phyloP scores from a whole-genome alignment of 1,284 basidiomycete species.

The Sanghuangporus sanghuang region DNA sequence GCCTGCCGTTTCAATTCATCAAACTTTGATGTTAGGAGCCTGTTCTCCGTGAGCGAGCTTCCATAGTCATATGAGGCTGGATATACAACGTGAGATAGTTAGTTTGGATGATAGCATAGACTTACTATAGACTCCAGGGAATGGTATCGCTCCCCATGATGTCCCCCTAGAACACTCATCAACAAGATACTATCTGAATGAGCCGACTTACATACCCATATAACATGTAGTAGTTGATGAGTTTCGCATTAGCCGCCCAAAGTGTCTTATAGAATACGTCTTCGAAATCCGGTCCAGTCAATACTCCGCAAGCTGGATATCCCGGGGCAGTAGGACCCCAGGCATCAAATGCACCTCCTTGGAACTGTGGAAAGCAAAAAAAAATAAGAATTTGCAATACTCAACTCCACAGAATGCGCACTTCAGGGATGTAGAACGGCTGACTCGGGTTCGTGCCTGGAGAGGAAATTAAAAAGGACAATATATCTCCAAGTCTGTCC shows the following conservation, averaged over 20 bases:
- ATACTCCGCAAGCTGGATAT: slow-evolving; percentile 24
- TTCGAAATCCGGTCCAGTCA: slow-evolving; percentile 28
- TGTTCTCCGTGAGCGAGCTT: slow-evolving; percentile 42
- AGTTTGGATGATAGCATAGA: background rate
- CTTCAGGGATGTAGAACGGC: slow-evolving; percentile 31
- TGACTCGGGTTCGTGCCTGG: slow-evolving; percentile 22
- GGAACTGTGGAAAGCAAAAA: background rate
- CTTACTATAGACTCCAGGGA: slow-evolving; percentile 26
- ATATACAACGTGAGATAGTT: slow-evolving; percentile 29
- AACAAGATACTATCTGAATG: slow-evolving; percentile 4
- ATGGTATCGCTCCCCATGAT: slow-evolving; percentile 29
- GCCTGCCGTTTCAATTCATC: slow-evolving; percentile 72
- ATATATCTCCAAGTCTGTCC: background rate
- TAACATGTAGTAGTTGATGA: slow-evolving; percentile 29
- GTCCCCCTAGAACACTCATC: slow-evolving; percentile 23
- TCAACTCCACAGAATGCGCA: slow-evolving; percentile 19
- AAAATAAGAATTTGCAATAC: background rate
- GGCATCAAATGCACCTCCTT: slow-evolving; percentile 27
- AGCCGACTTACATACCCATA: slow-evolving; percentile 19
- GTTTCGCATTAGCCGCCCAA: slow-evolving; percentile 27
- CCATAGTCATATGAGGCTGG: slow-evolving; percentile 23
- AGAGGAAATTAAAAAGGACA: background rate
- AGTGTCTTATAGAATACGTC: slow-evolving; percentile 28
- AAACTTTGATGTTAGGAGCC: slow-evolving; percentile 63
- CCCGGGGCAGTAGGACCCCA: slow-evolving; percentile 19